Base-by-base conservation (phyloP, 139 green algal species). In the Ettlia oleoabundans region DNA sequence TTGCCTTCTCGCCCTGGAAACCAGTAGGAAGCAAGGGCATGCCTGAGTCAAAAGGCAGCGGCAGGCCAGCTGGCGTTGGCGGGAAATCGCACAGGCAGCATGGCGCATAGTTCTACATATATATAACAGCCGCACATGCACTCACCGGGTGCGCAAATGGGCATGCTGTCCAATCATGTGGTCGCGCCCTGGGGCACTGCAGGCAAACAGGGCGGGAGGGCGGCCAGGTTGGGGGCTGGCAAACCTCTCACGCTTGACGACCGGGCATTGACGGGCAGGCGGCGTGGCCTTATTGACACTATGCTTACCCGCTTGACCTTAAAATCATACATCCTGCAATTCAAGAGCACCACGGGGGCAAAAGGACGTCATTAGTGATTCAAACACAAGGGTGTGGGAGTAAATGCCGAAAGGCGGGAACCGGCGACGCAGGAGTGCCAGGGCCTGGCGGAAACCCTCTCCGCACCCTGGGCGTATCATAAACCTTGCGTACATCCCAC, bases 1-100 rank as follows among this genome's bases (percentile, higher is more conserved):
- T 88, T 0, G 95, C 95, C 81, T 97, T 98, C 84, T 98, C 95
- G 0, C 94, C 92, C 15, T 87, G 83, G 43, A 94, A 89, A n/a
- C 88, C 85, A 67, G 33, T 24, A 66, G n/a, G n/a, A n/a, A n/a
- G n/a, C n/a, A n/a, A n/a, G n/a, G n/a, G n/a, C n/a, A n/a, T n/a
- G n/a, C n/a, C n/a, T n/a, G n/a, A n/a, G n/a, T n/a, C n/a, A n/a
- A n/a, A n/a, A n/a, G n/a, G n/a, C n/a, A n/a, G n/a, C n/a, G n/a
- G n/a, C n/a, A n/a, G n/a, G n/a, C n/a, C n/a, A n/a, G n/a, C n/a
- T n/a, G n/a, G n/a, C n/a, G n/a, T n/a, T n/a, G n/a, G n/a, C n/a
- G 15, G 58, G 24, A 30, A 67, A 67, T n/a, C 58, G n/a, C n/a
- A n/a, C n/a, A n/a, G n/a, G n/a, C n/a, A n/a, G n/a, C n/a, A n/a